Percentiles rank a stretch among this genome's conserved stretches.
phyloP scores from a whole-genome alignment of 169 alveolate genomes.

The Cyclospora cayetanensis region DNA sequence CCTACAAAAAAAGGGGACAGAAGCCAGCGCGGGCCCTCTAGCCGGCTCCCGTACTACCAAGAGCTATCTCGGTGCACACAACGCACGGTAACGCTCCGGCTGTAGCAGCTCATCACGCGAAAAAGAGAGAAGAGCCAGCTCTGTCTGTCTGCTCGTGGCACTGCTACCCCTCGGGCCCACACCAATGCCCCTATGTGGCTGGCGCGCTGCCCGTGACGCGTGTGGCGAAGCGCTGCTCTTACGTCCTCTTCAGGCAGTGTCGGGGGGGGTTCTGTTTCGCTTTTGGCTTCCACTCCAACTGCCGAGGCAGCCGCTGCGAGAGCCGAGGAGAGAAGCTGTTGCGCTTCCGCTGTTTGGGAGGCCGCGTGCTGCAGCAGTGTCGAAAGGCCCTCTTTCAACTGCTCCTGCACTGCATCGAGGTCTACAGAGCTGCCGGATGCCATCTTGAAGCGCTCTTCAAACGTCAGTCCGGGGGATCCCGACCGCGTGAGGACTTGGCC shows the following conservation, averaged over 20 bases:
- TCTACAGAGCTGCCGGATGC: neutral
- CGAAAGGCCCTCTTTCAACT: constrained; percentile 21
- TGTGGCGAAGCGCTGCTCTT: too few species aligned
- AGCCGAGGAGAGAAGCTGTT: constrained; percentile 52
- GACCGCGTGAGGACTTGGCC: neutral
- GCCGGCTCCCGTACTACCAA: too few species aligned
- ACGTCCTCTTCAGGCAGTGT: neutral
- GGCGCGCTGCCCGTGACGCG: too few species aligned
- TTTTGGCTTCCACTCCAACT: neutral
- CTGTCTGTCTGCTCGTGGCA: too few species aligned
- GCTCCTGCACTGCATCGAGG: constrained; percentile 52
- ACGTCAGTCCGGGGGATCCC: neutral
- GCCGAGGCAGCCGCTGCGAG: constrained; percentile 55
- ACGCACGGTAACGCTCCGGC: too few species aligned
- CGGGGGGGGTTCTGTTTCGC: neutral
- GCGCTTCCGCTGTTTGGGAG: constrained; percentile 47
- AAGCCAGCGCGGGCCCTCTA: too few species aligned
- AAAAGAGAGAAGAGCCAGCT: too few species aligned
- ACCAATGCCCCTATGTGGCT: too few species aligned
- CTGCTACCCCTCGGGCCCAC: too few species aligned
- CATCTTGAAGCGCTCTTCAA: constrained; percentile 25
- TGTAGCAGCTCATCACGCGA: too few species aligned
- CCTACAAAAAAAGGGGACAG: neutral
- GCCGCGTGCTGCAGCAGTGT: constrained; percentile 39
- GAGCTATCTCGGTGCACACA: too few species aligned